These are phyloP conservation scores for Coemansia guatemalensis DNA, from an alignment of 192 early-diverging fungal genomes.

Conservation along the genomic window DNA sequence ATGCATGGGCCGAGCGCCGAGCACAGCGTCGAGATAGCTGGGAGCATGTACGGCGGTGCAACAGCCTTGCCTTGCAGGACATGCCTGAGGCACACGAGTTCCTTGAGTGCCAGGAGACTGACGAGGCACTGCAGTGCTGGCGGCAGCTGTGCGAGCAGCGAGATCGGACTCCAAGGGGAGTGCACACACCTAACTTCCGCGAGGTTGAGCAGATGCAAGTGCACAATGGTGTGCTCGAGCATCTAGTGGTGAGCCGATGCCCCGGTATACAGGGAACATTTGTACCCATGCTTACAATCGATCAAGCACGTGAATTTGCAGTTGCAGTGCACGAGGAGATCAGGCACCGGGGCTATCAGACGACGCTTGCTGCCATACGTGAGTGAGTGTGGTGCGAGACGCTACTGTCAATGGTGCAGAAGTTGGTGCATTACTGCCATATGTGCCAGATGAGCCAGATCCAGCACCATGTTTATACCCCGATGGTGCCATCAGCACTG, in stretches of 20 bases:
- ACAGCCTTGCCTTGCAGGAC: no score
- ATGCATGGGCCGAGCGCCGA: no score
- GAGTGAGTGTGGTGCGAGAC: no score
- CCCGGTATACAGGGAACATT: neutral
- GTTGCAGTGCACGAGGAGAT: neutral
- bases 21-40: neutral
- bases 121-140: neutral
- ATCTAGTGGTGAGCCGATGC: neutral
- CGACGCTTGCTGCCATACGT: neutral
- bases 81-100: no score
- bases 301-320: neutral
- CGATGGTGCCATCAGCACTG: neutral
- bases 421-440: constrained; percentile 6
- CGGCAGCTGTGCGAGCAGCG: neutral
- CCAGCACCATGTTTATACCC: neutral
- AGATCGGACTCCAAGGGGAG: neutral
- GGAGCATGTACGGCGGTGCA: no score
- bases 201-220: neutral
- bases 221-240: neutral
- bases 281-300: neutral
- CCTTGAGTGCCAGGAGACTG: neutral
- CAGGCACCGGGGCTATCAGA: neutral
- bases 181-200: neutral
- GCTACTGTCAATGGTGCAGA: no score
- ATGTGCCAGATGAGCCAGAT: neutral